phyloP scores from a whole-genome alignment of 805 yeast species.

The Teunomyces kruisii region DNA sequence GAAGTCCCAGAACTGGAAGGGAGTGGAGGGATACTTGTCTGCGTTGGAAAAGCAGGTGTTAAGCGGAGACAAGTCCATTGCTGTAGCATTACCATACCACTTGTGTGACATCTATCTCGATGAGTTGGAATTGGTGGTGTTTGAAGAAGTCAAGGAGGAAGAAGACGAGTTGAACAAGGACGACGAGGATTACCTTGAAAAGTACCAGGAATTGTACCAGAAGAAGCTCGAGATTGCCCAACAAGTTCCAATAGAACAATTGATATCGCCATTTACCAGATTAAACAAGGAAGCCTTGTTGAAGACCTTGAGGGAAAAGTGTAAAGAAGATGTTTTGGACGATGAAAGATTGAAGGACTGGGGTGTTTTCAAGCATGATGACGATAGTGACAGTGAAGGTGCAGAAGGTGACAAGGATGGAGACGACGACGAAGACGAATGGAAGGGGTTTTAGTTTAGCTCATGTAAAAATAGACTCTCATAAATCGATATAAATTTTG shows the following conservation, averaged over 20 bases:
- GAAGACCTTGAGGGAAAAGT: slow-evolving; percentile 65
- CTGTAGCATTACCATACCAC: slow-evolving; percentile 82
- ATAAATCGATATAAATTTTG: background rate
- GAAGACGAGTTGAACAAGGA: slow-evolving; percentile 19
- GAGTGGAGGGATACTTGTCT: slow-evolving; percentile 50
- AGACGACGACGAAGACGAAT: slow-evolving; percentile 23
- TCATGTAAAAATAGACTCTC: background rate
- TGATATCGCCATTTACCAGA: slow-evolving; percentile 61
- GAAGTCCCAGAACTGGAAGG: slow-evolving; percentile 53
- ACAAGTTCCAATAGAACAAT: slow-evolving; percentile 50
- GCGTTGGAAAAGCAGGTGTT: slow-evolving; percentile 48
- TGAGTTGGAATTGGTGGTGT: slow-evolving; percentile 71
- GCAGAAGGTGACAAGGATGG: slow-evolving; percentile 12
- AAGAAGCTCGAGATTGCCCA: slow-evolving; percentile 34
- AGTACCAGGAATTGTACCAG: slow-evolving; percentile 30
- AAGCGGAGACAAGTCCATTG: slow-evolving; percentile 57
- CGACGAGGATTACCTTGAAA: slow-evolving; percentile 32
- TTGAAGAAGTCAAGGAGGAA: slow-evolving; percentile 48
- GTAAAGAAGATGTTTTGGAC: slow-evolving; percentile 61
- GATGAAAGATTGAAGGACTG: slow-evolving; percentile 66
- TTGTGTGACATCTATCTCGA: slow-evolving; percentile 80
- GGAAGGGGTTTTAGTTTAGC: slow-evolving; percentile 32
- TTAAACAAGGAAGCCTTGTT: slow-evolving; percentile 49
- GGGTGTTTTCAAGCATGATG: slow-evolving; percentile 48
- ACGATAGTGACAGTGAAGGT: slow-evolving; percentile 21